These are phyloP conservation scores for Colletotrichum sp. DNA, from an alignment of 2,329 filamentous ascomycete genomes.

Conservation along the genomic window DNA sequence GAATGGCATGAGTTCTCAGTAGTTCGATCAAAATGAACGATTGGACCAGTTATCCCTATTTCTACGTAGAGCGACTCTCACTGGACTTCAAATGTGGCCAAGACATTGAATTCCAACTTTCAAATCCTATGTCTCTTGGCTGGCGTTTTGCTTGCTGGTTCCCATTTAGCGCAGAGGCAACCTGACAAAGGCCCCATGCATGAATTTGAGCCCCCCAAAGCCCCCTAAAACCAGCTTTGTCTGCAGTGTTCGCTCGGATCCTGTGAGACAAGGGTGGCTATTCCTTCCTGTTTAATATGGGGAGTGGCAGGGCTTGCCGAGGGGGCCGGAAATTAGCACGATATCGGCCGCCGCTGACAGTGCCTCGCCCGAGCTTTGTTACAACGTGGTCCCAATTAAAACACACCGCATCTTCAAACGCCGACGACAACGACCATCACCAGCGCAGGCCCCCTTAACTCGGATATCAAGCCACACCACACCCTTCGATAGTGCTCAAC, in stretches of 20 bases:
- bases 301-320: slow-evolving; percentile 14
- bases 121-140: neutral
- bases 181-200: neutral
- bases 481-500: neutral
- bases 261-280: slow-evolving; percentile 3
- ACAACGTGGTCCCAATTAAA: slow-evolving; percentile 20
- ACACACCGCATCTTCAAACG: slow-evolving; percentile 14
- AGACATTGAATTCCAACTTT: neutral
- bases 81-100: neutral
- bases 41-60: neutral
- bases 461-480: neutral
- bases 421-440: neutral
- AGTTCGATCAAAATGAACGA: neutral
- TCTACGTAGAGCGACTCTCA: neutral
- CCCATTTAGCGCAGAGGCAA: neutral
- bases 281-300: slow-evolving; percentile 2
- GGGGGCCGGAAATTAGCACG: slow-evolving; percentile 1
- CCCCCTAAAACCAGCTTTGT: neutral
- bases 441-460: neutral
- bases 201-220: neutral
- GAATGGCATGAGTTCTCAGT: neutral
- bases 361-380: neutral
- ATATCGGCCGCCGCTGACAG: slow-evolving; percentile 4
- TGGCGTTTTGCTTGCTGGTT: neutral
- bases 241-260: neutral